A percentile compares a stretch with the other conserved stretches of the same genome.
Evolutionary conservation across 805 yeast genomes (phyloP).

Genomic region (Schwanniomyces yamadae): DNA sequence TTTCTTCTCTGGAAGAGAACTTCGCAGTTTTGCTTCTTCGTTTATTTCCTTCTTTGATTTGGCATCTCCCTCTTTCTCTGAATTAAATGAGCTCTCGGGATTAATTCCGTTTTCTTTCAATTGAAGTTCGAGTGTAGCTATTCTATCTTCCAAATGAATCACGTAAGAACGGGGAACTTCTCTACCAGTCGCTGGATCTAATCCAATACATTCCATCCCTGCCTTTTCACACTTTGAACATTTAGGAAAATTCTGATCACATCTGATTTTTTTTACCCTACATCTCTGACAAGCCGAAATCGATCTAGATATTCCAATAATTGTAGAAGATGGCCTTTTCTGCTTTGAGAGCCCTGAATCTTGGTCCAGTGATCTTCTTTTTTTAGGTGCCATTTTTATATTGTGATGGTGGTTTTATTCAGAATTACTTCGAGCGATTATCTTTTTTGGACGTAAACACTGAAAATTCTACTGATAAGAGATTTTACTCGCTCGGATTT

Average conservation of each 20-base stretch:
- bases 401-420: too few relatives aligned
- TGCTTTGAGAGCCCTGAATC: background rate
- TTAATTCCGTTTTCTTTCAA: slow-evolving; percentile 43
- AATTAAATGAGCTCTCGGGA: background rate
- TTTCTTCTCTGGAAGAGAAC: background rate
- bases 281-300: slow-evolving; percentile 88
- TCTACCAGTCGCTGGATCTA: slow-evolving; percentile 87
- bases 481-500: too few relatives aligned
- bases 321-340: slow-evolving; percentile 5
- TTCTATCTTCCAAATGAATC: slow-evolving; percentile 64
- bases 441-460: background rate
- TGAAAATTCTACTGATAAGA: background rate
- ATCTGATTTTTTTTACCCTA: slow-evolving; percentile 61
- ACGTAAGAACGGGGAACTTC: slow-evolving; percentile 82
- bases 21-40: background rate
- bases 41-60: background rate
- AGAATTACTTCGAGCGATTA: slow-evolving; percentile 1
- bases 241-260: slow-evolving; percentile 67
- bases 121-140: slow-evolving; percentile 54
- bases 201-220: slow-evolving; percentile 72
- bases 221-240: slow-evolving; percentile 65
- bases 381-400: slow-evolving; percentile 7
- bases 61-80: background rate
- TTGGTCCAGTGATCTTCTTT: slow-evolving; percentile 5
- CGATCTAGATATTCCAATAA: slow-evolving; percentile 53